Base-by-base conservation (phyloP, 2,329 filamentous ascomycete species). In the Pezicula rhizophila region DNA sequence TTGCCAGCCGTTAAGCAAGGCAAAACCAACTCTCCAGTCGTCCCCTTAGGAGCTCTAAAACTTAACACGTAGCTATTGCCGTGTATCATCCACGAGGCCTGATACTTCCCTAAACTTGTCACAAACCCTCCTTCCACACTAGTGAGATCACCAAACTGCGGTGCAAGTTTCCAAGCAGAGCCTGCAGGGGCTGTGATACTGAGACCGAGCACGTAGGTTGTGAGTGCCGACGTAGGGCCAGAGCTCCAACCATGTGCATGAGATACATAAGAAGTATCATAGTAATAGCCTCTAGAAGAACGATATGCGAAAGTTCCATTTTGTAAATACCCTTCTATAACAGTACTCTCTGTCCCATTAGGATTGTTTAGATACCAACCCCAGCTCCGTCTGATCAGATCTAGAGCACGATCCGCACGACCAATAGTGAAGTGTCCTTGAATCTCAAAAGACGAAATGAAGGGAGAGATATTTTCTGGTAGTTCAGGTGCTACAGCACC, bases 261-360 rank as follows among this genome's bases (percentile, higher is more conserved):
- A 18, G 66, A 70, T 15, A 70, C 69, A 52, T 72, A 72, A 12
- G 65, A 66, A 28, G 65, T 37, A 4, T 75, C 72, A 41, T 73
- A 67, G 8, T 60, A 61, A 52, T 81, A 81, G 0, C 77, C 77
- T 8, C 71, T 62, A 44, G 71, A 64, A 28, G 65, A 67, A 2
- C 77, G 70, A 57, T 83, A 84, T 2, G 71, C 74, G 53, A 78
- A 84, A 0, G 67, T 73, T 3, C 76, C 77, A 51, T 81, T 70
- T 0, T 60, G 60, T 2, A 78, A 66, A 51, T 78, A 80, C 0
- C 78, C 78, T 58, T 82, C 79, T 25, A 80, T 70, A 12, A 79
- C 71, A 1, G 79, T 81, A 33, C 70, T 75, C 47, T 74, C 67
- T 0, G 77, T 80, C 10, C 77, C 77, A 56, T 79, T 76, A 2